Conservation (phyloP, 345 rosid species). For the Euclidium syriacum region DNA sequence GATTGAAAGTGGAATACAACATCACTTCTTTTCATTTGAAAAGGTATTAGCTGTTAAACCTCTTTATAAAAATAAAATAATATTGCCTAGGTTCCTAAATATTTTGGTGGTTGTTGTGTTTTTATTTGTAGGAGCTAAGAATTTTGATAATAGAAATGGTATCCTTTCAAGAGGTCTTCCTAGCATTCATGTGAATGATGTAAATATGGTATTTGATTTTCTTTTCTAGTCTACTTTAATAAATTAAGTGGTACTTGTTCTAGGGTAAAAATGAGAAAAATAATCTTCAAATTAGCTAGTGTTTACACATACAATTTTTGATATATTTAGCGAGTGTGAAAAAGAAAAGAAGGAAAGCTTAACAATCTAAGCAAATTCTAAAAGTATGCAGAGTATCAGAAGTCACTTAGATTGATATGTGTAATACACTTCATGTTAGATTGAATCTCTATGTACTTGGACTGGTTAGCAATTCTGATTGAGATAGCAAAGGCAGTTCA, state of each 20-base stretch:
- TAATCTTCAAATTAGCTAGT: too few relatives aligned
- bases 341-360: too few relatives aligned
- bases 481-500: slow-evolving; percentile 76
- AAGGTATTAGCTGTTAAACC: slow-evolving; percentile 36
- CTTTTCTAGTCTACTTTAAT: neutral
- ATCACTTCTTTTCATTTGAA: slow-evolving; percentile 63
- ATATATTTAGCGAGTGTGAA: too few relatives aligned
- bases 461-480: slow-evolving; percentile 58
- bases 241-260: too few relatives aligned
- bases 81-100: neutral
- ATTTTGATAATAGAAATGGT: slow-evolving; percentile 63
- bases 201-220: slow-evolving; percentile 54
- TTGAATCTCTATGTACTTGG: neutral
- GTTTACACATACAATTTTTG: too few relatives aligned
- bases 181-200: slow-evolving; percentile 62
- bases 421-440: neutral
- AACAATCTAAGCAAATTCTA: too few relatives aligned
- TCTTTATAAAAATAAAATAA: neutral
- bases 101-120: neutral
- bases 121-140: slow-evolving; percentile 67
- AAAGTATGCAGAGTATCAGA: slow-evolving; percentile 57
- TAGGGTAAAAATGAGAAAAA: too few relatives aligned
- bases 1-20: slow-evolving; percentile 50
- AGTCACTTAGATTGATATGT: slow-evolving; percentile 37
- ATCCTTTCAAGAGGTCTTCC: slow-evolving; percentile 72